phyloP scores from a whole-genome alignment of 2,329 filamentous ascomycete genomes.

The Penicillium decumbens region DNA sequence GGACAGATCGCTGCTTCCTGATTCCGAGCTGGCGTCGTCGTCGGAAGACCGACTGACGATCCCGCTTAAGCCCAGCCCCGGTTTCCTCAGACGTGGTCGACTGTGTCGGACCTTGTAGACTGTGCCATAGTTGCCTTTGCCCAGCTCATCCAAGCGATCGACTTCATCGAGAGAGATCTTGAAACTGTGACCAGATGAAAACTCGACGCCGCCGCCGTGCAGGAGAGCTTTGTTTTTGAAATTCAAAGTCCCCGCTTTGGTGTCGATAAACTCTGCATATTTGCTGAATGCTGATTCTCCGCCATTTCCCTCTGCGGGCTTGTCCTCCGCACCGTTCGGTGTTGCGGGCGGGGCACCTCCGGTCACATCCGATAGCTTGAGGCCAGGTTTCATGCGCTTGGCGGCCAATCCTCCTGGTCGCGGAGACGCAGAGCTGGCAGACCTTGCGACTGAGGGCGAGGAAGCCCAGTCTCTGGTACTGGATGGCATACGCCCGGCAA shows the following conservation, averaged over 20 bases:
- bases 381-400: conserved; percentile 46
- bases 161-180: conserved; percentile 94
- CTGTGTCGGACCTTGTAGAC: conserved; percentile 94
- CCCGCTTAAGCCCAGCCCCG: conserved; percentile 57
- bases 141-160: conserved; percentile 84
- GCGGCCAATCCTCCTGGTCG: conserved; percentile 46
- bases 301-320: conserved; percentile 19
- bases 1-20: conserved; percentile 27
- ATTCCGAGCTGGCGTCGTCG: conserved; percentile 16
- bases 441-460: conserved; percentile 28
- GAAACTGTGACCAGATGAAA: conserved; percentile 82
- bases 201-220: conserved; percentile 84
- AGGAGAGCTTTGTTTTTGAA: conserved; percentile 92
- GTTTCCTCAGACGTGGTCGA: conserved; percentile 59
- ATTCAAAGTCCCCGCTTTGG: conserved; percentile 82
- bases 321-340: conserved; percentile 24
- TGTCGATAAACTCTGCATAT: conserved; percentile 79
- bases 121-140: conserved; percentile 97
- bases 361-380: conserved; percentile 49
- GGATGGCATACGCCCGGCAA: conserved; percentile 29
- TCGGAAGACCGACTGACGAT: conserved; percentile 47
- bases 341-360: conserved; percentile 41
- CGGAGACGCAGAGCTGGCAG: conserved; percentile 42
- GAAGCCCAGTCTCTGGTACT: conserved; percentile 31
- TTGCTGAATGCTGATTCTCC: conserved; percentile 56